Evolutionary conservation across 108 stramenopile species (phyloP), one percentile per base, ranked within the genome.

Genomic region (Parmales sp.): DNA sequence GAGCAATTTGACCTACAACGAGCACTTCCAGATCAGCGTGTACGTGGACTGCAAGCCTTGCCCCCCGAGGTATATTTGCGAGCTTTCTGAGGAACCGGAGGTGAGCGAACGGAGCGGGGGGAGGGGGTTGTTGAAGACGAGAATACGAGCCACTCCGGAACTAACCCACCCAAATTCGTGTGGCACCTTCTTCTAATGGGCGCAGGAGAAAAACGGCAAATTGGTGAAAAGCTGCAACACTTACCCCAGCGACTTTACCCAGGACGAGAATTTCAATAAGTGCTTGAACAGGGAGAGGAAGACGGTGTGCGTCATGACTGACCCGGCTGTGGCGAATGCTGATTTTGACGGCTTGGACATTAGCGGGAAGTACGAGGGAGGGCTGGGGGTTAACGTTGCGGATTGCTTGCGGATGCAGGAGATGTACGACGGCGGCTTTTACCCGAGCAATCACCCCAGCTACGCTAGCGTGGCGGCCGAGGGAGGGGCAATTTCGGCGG

Each of bases 1-100:
- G 18, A 71, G 39, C 22, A 92, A 92, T 67, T 38, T 90, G 31
- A 90, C 89, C 0, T 92, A 89, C 66, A 79, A 82, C 19, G 82
- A 78, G 7, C 86, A 92, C 81, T 92, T 87, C 74, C 73, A 76
- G 49, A 74, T 90, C 19, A 60, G 77, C 13, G 73, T 88, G 0
- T 92, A 90, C 51, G 74, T 82, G 45, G 88, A 86, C 68, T 92
- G 91, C 63, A 87, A 78, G 67, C 91, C 91, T 38, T 92, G 91
- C 48, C 87, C 89, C 1, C 69, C 82, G 6, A 85, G 83, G 28
- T 90, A 88, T 69, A 41, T 73, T 18, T 92, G 91, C 70, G 51
- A 78, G 20, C 65, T 67, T 45, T 37, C 45, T 19, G 60, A 37
- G 1, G 70, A 64, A 0, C 74, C 28, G 16, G n/a, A n/a, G n/a